Evolutionary conservation across 148 eudicot species (phyloP), one percentile per base, ranked within the genome.

Genomic region (Fagopyrum esculentum): DNA sequence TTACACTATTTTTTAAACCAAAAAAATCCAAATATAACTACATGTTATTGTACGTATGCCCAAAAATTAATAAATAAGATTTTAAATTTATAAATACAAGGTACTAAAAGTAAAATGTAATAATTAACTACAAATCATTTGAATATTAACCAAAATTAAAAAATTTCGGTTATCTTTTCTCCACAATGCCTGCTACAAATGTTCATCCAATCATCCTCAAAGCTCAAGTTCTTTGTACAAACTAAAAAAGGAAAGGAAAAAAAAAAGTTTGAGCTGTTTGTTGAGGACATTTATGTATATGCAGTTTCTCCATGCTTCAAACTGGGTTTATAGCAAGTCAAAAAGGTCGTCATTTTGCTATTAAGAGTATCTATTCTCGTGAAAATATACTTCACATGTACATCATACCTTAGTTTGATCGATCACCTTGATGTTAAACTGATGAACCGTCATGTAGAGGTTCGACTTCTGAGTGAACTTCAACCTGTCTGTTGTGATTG

Each of bases 381-480:
- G 22, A 3, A 6, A 55, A 16, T 8, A 49, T 49, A 49, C 52
- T 35, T 35, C 40, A 35, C 9, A 12, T 49, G 52, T 49, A 49
- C 52, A 49, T 49, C 11, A 49, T 6, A 8, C 12, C 11, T 6
- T 49, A 3, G 52, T 49, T 49, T 12, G 11, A 49, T 49, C 52
- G 0, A 49, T 49, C 52, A 55, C 60, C 60, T 55, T 5, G 22
- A 55, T 17, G 15, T 16, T n/a, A 55, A n/a, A 87, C 91, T 4
- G 86, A 77, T 69, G 96, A 84, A 48, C 82, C 80, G 35, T 75
- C 86, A 50, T 76, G 83, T 45, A 91, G 86, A 68, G 97, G 91
- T 75, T 93, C 97, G 0, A 48, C 74, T 45, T 91, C 95, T 11
- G 87, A 84, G 77, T 86, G 86, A 19, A 80, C 85, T 72, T 79